Base-by-base conservation (phyloP, 805 yeast species). In the Clavispora phyllophila region DNA sequence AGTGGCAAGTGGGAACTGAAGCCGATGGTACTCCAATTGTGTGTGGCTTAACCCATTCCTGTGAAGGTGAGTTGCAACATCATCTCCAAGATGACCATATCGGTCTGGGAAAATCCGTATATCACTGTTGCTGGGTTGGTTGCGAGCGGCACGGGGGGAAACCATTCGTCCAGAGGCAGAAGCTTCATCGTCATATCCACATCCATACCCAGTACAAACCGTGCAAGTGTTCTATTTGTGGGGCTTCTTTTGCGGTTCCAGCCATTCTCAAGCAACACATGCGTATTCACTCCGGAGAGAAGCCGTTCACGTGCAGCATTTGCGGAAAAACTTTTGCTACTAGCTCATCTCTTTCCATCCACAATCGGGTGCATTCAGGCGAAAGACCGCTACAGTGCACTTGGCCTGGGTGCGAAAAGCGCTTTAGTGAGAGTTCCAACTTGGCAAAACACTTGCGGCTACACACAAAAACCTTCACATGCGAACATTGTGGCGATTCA, bases 171-270 rank as follows among this genome's bases (percentile, higher is more conserved):
- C 98, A 91, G 60, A 72, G 93, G 24, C 98, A 91, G 54, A 93
- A 91, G 62, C 66, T 89, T 8, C 65, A 85, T 13, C 75, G 99
- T 33, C 99, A 91, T 64, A 66, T 93, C 38, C 93, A 85, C 61
- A 83, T 84, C 4, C 99, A 93, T 61, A 87, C 98, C 0, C 81
- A 83, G 45, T 81, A 84, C 59, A 81, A 83, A 58, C 97, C 97
- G 0, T 84, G 75, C 60, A 69, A 71, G 45, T 93, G 99, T 63
- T 55, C 66, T 0, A 58, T 73, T 0, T 93, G 99, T 60, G 73
- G 78, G 2, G 79, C 82, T 43, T 60, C 70, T 10, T 89, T 91
- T 62, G 86, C 95, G 5, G 87, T 85, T 34, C 87, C 84, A 39
- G 68, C 83, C 25, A 84, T 84, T 74, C 69, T 93, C 35, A 73